Percentiles rank a stretch among this genome's conserved stretches.
Conservation (phyloP, 2,329 filamentous ascomycete genomes). For the Drechmeria coniospora region DNA sequence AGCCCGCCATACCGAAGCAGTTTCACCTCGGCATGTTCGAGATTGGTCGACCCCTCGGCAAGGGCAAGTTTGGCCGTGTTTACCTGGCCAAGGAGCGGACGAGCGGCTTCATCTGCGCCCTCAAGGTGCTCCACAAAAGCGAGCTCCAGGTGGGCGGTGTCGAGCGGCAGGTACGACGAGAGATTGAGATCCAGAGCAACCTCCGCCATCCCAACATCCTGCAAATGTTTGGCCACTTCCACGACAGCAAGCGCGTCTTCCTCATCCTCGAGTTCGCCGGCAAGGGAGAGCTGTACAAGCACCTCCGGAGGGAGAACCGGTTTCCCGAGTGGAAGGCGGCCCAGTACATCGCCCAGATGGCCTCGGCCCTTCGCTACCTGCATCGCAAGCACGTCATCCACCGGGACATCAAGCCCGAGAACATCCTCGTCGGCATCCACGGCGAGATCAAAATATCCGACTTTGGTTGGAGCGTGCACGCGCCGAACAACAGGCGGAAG, state of each 20-base stretch:
- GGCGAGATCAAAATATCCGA: slow-evolving; percentile 98
- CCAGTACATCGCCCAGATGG: slow-evolving; percentile 60
- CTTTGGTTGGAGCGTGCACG: slow-evolving; percentile 97
- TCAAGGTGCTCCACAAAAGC: slow-evolving; percentile 57
- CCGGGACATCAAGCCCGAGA: slow-evolving; percentile 19
- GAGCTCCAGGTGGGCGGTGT: slow-evolving; percentile 52
- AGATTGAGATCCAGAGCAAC: slow-evolving; percentile 61
- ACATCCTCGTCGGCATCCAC: slow-evolving; percentile 53
- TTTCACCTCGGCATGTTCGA: slow-evolving; percentile 77
- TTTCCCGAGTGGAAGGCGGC: slow-evolving; percentile 57
- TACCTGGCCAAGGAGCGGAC: slow-evolving; percentile 54
- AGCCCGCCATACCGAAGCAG: slow-evolving; percentile 41
- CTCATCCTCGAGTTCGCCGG: slow-evolving; percentile 56
- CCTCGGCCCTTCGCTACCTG: slow-evolving; percentile 18
- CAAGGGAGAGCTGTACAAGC: slow-evolving; percentile 53
- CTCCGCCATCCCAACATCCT: slow-evolving; percentile 52
- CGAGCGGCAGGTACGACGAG: slow-evolving; percentile 55
- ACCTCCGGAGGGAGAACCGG: slow-evolving; percentile 47
- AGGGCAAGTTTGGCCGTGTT: slow-evolving; percentile 59
- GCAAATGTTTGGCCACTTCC: slow-evolving; percentile 53
- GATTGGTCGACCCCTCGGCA: slow-evolving; percentile 56
- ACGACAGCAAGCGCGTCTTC: slow-evolving; percentile 57
- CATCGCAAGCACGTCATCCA: slow-evolving; percentile 18
- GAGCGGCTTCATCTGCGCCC: slow-evolving; percentile 53
- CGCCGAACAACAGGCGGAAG: slow-evolving; percentile 80